Evolutionary conservation across 805 yeast species (phyloP), one percentile per base, ranked within the genome.

Genomic region (Candida sanyiensis): DNA sequence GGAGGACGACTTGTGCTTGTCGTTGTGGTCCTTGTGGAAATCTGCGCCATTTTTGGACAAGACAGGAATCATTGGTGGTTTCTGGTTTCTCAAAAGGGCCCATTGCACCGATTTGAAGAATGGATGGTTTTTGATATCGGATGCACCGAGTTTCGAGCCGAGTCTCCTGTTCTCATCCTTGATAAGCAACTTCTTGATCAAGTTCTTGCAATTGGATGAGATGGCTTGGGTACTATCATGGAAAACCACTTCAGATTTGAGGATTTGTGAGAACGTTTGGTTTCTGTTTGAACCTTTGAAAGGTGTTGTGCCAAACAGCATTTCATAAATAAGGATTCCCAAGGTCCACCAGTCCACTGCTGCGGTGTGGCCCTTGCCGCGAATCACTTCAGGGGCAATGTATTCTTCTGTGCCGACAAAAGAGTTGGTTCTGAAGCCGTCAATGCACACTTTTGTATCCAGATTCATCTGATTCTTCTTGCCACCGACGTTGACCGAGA

Each of bases 301-400:
- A 2, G 99, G 99, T 0, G 98, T 93, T 7, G 87, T 83, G 1
- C 97, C 97, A 60, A 77, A 89, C 17, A 93, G 64, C 98, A 93
- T 93, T 57, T 93, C 99, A 61, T 78, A 94, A 18, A 88, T 67
- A 52, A 93, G 71, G 16, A 93, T 88, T 4, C 99, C 99, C 48
- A 93, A 66, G 0, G 98, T 93, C 99, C 99, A 93, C 98, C 98
- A 93, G 61, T 93, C 99, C 13, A 93, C 98, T 0, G 97, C 96
- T 7, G 90, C 82, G 1, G 97, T 90, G 54, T 93, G 99, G 2
- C 98, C 98, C 51, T 89, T 85, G 2, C 97, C 97, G 58, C 93
- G 70, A 39, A 93, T 93, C 5, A 93, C 98, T 56, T 93, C 99
- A 0, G 99, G 99, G 0, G 99, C 97, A 53, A 93, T 88, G 59